Evolutionary conservation across 2,329 filamentous ascomycete species (phyloP), one percentile per base, ranked within the genome.

Genomic region (Plectosphaerella plurivora): DNA sequence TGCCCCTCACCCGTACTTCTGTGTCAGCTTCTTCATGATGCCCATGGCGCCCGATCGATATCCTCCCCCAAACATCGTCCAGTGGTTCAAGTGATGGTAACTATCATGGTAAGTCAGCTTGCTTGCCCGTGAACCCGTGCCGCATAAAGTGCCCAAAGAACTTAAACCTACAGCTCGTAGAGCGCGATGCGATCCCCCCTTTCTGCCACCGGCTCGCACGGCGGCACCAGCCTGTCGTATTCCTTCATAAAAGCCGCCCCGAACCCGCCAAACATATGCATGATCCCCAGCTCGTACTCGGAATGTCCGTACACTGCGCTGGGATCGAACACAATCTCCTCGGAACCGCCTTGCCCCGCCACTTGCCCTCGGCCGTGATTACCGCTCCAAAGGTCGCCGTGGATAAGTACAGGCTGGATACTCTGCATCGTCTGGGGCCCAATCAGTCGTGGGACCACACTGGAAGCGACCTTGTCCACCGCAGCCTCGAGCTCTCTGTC

Each of bases 241-340:
- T 94, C 89, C 33, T 78, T 78, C 76, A 88, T 84, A 62, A 96
- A 96, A 1, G 64, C 68, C 0, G 68, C 61, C 1, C 84, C 84
- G 68, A 95, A 96, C 0, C 93, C 93, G 0, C 92, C 92, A 77
- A 97, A 97, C 91, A 97, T 96, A 49, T 81, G 82, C 91, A 97
- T 97, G 59, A 96, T 96, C 1, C 93, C 93, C 50, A 96, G 73
- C 60, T 97, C 93, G 68, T 87, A 97, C 73, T 97, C 93, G 2
- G 80, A 87, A 66, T 97, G 92, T 2, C 87, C 90, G 64, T 95
- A 97, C 57, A 88, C 88, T 42, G 84, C 81, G 2, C 87, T 87
- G 0, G 91, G 84, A 64, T 97, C 93, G 64, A 85, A 97, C 1
- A 96, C 82, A 1, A 96, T 83, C 58, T 91, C 86, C 59, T 92